Conservation (phyloP, 2,329 filamentous ascomycete species). For the Claviceps sp. region DNA sequence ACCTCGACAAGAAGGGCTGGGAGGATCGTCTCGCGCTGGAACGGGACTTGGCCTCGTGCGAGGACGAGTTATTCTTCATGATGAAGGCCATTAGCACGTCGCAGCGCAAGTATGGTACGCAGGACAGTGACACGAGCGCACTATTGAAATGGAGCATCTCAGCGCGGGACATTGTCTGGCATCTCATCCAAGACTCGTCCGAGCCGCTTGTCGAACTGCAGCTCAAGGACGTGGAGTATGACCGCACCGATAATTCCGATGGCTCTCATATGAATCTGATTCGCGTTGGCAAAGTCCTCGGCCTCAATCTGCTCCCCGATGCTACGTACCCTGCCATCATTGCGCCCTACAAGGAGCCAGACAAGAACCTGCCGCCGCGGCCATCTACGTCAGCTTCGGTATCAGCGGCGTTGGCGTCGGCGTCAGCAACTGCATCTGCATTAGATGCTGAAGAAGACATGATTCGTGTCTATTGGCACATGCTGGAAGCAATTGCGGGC, state of each 20-base stretch:
- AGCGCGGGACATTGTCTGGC: conserved; percentile 95
- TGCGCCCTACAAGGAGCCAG: conserved; percentile 66
- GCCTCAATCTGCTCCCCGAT: conserved; percentile 78
- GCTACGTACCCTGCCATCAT: conserved; percentile 96
- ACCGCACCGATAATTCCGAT: conserved; percentile 92
- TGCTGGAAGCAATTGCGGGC: conserved; percentile 94
- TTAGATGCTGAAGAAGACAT: conserved; percentile 50
- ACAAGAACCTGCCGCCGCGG: conserved; percentile 24
- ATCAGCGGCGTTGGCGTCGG: neutral
- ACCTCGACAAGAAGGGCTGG: conserved; percentile 81
- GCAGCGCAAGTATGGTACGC: conserved; percentile 67
- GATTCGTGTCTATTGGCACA: conserved; percentile 92
- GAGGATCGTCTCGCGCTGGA: conserved; percentile 81
- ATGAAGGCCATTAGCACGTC: conserved; percentile 99
- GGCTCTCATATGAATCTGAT: conserved; percentile 91
- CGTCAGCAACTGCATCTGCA: conserved; percentile 11
- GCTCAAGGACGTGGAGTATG: conserved; percentile 79
- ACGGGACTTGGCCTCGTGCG: conserved; percentile 73
- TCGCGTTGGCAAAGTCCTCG: conserved; percentile 75
- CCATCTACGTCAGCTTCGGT: neutral
- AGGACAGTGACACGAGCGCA: conserved; percentile 58
- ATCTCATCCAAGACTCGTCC: conserved; percentile 75
- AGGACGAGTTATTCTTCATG: conserved; percentile 97
- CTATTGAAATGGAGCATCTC: conserved; percentile 85
- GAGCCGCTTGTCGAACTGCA: conserved; percentile 89